Evolutionary conservation across 345 rosid genomes (phyloP).

Genomic region (Euphorbia tirucalli): DNA sequence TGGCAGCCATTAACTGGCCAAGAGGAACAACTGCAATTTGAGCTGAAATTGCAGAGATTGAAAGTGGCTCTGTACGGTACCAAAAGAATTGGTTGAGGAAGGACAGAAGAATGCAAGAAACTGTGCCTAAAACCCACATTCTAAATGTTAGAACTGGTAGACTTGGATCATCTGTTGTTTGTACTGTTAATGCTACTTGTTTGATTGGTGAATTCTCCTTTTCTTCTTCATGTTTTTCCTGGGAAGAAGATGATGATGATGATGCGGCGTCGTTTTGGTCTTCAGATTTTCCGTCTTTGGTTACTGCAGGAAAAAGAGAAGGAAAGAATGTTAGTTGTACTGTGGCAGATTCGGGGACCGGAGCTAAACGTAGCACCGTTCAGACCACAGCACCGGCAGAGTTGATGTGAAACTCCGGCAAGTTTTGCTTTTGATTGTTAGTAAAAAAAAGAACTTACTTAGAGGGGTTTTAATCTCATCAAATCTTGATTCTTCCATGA

Average conservation of each 20-base stretch:
- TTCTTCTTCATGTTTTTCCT: conserved; percentile 23
- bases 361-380: too few relatives aligned
- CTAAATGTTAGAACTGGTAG: conserved; percentile 88
- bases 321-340: too few relatives aligned
- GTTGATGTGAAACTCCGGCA: too few relatives aligned
- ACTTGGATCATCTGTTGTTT: conserved; percentile 76
- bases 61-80: conserved; percentile 88
- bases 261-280: conserved; percentile 10
- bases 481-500: conserved; percentile 39
- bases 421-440: too few relatives aligned
- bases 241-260: conserved; percentile 7
- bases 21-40: conserved; percentile 95
- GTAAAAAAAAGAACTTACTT: conserved; percentile 41
- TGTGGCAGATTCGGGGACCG: too few relatives aligned
- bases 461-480: conserved; percentile 46
- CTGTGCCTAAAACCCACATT: conserved; percentile 86
- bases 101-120: conserved; percentile 70
- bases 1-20: conserved; percentile 86
- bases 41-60: conserved; percentile 94
- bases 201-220: conserved; percentile 77
- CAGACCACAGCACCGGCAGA: too few relatives aligned
- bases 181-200: conserved; percentile 92
- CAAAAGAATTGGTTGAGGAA: conserved; percentile 95
- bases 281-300: conserved; percentile 20
- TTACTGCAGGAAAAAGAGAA: conserved; percentile 32